phyloP scores from a whole-genome alignment of 2,329 filamentous ascomycete genomes.

The Beauveria sp. region DNA sequence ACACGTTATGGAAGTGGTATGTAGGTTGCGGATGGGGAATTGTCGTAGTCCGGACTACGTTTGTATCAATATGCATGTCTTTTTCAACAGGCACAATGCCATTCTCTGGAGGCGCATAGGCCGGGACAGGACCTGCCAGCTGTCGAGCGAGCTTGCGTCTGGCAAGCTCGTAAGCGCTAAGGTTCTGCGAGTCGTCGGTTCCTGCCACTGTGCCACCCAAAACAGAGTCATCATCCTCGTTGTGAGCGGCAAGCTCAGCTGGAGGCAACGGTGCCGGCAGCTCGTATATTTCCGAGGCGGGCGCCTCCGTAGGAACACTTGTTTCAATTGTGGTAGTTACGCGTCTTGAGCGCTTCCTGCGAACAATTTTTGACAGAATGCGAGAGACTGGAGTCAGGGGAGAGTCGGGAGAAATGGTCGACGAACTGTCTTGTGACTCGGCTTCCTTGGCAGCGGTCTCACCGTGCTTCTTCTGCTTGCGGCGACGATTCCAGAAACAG shows the following conservation, averaged over 20 bases:
- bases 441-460: constrained; percentile 19
- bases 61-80: constrained; percentile 20
- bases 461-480: constrained; percentile 19
- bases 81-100: constrained; percentile 21
- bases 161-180: constrained; percentile 44
- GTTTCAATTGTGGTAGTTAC: constrained; percentile 19
- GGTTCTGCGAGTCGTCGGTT: constrained; percentile 29
- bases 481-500: constrained; percentile 26
- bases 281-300: constrained; percentile 44
- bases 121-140: constrained; percentile 41
- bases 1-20: constrained; percentile 9
- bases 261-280: constrained; percentile 39
- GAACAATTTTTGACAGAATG: constrained; percentile 35
- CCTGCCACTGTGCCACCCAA: constrained; percentile 34
- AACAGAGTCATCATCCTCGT: constrained; percentile 28
- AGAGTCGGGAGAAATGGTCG: constrained; percentile 22
- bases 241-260: constrained; percentile 40
- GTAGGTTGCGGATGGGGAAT: constrained; percentile 8
- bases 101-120: constrained; percentile 36
- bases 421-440: constrained; percentile 31
- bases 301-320: constrained; percentile 24
- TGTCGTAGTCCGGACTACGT: constrained; percentile 13
- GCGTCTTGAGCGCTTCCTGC: constrained; percentile 25
- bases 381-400: constrained; percentile 19
- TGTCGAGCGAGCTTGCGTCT: constrained; percentile 44